Evolutionary conservation across 495 filamentous ascomycete genomes (phyloP).

Genomic region (Hyaloscypha hepaticicola): DNA sequence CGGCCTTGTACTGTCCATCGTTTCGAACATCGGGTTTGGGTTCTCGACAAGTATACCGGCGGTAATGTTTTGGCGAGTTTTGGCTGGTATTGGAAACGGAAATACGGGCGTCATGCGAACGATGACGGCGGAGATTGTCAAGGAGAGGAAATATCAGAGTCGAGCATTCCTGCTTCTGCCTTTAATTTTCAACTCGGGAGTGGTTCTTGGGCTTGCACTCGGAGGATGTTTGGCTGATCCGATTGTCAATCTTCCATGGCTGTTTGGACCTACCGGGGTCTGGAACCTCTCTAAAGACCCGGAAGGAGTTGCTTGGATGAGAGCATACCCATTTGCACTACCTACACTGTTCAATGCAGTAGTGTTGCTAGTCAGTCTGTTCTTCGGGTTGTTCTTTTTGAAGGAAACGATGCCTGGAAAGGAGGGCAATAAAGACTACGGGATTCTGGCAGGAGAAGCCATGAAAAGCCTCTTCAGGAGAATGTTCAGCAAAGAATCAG

Average conservation of each 20-base stretch:
- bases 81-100: constrained; percentile 72
- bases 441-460: constrained; percentile 23
- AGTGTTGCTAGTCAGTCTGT: constrained; percentile 57
- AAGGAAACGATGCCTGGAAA: constrained; percentile 56
- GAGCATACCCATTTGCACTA: constrained; percentile 67
- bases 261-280: constrained; percentile 58
- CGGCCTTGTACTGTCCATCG: constrained; percentile 65
- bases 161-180: constrained; percentile 78
- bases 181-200: constrained; percentile 73
- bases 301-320: constrained; percentile 59
- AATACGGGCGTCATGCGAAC: constrained; percentile 80
- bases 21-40: constrained; percentile 72
- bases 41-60: constrained; percentile 68
- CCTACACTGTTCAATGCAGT: constrained; percentile 71
- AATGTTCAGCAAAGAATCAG: constrained; percentile 23
- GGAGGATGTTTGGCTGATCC: constrained; percentile 70
- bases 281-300: constrained; percentile 35
- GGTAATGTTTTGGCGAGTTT: constrained; percentile 63
- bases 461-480: constrained; percentile 19
- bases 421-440: constrained; percentile 33
- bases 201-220: constrained; percentile 51
- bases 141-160: constrained; percentile 64
- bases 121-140: constrained; percentile 69
- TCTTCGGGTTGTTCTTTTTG: constrained; percentile 59
- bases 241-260: constrained; percentile 55